phyloP scores from a whole-genome alignment of 2,329 filamentous ascomycete genomes.

The Tetracladium maxilliforme region DNA sequence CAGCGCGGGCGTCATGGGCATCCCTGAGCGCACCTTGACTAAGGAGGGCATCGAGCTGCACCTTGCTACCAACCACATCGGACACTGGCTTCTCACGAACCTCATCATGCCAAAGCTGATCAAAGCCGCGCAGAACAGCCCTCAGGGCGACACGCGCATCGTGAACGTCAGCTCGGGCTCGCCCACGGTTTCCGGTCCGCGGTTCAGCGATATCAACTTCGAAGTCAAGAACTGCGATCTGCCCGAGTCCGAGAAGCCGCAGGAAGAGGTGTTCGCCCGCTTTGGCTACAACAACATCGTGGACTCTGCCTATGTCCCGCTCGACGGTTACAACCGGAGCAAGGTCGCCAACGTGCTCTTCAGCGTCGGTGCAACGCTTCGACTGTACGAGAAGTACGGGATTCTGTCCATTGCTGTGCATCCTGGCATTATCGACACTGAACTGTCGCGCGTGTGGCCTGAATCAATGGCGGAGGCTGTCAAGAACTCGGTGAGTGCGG shows the following conservation, averaged over 20 bases:
- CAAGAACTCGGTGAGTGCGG: slow-evolving; percentile 1
- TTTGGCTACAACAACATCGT: slow-evolving; percentile 11
- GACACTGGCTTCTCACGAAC: slow-evolving; percentile 8
- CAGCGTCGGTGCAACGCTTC: slow-evolving; percentile 10
- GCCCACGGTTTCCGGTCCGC: slow-evolving; percentile 10
- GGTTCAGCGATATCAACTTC: slow-evolving; percentile 20
- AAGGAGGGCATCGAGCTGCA: slow-evolving; percentile 26
- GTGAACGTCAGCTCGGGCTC: slow-evolving; percentile 9
- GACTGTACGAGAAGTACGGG: slow-evolving; percentile 10
- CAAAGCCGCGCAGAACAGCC: slow-evolving; percentile 4
- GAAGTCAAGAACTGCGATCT: slow-evolving; percentile 16
- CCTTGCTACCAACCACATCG: slow-evolving; percentile 17
- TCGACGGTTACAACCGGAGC: slow-evolving; percentile 17
- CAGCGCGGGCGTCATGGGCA: slow-evolving; percentile 26
- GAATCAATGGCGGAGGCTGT: slow-evolving; percentile 1
- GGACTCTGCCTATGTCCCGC: slow-evolving; percentile 14
- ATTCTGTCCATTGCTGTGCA: slow-evolving; percentile 6
- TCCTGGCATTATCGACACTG: slow-evolving; percentile 7
- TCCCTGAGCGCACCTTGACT: slow-evolving; percentile 16
- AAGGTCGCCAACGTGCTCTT: slow-evolving; percentile 20
- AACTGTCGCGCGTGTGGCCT: slow-evolving; percentile 1
- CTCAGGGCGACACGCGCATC: slow-evolving; percentile 3
- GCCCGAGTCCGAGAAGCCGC: slow-evolving; percentile 15
- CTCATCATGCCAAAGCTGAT: slow-evolving; percentile 4
- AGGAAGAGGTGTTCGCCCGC: slow-evolving; percentile 7